phyloP scores from a whole-genome alignment of 805 yeast species.

The Teunomyces tritomae region DNA sequence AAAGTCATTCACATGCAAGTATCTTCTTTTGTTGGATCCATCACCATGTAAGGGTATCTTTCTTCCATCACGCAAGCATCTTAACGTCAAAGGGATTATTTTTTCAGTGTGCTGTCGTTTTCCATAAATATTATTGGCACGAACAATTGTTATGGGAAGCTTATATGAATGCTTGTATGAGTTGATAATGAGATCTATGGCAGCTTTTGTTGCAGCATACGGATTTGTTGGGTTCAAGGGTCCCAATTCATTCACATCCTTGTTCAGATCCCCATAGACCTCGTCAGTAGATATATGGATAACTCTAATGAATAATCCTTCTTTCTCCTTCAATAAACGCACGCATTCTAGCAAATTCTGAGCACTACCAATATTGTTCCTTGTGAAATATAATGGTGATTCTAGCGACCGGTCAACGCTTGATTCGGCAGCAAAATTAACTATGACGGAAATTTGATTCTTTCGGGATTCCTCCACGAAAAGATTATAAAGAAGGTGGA shows the following conservation, averaged over 20 bases:
- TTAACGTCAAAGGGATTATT: constrained; percentile 36
- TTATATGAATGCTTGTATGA: constrained; percentile 44
- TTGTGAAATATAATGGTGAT: constrained; percentile 42
- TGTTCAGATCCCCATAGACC: constrained; percentile 49
- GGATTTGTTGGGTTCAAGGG: constrained; percentile 53
- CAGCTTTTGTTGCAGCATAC: constrained; percentile 56
- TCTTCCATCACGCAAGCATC: constrained; percentile 15
- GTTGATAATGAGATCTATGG: constrained; percentile 46
- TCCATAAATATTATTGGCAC: constrained; percentile 56
- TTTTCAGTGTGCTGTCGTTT: constrained; percentile 55
- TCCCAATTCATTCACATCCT: constrained; percentile 31
- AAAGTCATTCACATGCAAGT: constrained; percentile 45
- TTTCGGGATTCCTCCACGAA: constrained; percentile 13
- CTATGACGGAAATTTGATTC: constrained; percentile 29
- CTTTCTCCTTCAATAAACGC: constrained; percentile 13
- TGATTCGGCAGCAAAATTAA: constrained; percentile 56
- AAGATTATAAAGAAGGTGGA: constrained; percentile 14
- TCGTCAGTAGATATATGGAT: constrained; percentile 59
- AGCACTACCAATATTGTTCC: constrained; percentile 46
- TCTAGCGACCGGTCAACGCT: constrained; percentile 52
- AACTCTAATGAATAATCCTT: constrained; percentile 16
- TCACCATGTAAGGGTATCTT: constrained; percentile 46
- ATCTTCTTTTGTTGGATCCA: constrained; percentile 44
- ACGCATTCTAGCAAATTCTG: constrained; percentile 46
- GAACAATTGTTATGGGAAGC: constrained; percentile 39